Conservation (phyloP, 2,329 filamentous ascomycete genomes). For the Cyclaneusma minus region DNA sequence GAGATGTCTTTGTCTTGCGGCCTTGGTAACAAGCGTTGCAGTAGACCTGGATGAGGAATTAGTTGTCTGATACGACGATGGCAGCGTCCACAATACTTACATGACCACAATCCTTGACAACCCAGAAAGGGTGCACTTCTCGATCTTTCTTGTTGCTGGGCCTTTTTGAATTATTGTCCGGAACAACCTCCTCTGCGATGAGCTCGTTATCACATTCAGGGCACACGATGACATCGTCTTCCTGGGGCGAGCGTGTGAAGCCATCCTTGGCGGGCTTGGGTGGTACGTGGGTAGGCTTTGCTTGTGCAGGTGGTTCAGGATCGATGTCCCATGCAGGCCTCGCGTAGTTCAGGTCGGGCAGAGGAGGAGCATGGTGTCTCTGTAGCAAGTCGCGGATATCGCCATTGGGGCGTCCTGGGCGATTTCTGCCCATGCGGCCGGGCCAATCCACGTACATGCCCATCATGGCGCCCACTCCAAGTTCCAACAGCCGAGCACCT, state of each 20-base stretch:
- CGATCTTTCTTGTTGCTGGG: constrained; percentile 31
- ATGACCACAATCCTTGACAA: constrained; percentile 80
- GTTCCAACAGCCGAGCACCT: too few species aligned
- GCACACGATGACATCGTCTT: constrained; percentile 63
- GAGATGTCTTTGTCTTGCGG: constrained; percentile 23
- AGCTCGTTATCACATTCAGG: constrained; percentile 78
- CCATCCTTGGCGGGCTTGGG: constrained; percentile 48
- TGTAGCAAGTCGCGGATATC: too few species aligned
- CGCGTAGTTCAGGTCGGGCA: constrained; percentile 2
- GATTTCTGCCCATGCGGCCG: too few species aligned
- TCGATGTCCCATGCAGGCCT: constrained; percentile 2
- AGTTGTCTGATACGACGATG: constrained; percentile 1
- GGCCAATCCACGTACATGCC: too few species aligned
- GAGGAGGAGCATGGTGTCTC: too few species aligned
- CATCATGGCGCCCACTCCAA: too few species aligned
- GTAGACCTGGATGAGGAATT: constrained; percentile 35
- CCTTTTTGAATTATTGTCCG: constrained; percentile 19
- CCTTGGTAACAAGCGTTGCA: constrained; percentile 46
- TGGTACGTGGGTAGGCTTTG: constrained; percentile 15
- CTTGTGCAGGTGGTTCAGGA: constrained; percentile 4
- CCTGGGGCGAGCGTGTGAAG: constrained; percentile 62
- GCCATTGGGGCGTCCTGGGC: too few species aligned
- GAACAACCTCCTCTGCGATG: constrained; percentile 25
- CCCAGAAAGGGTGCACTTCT: constrained; percentile 77
- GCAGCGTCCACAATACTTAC: constrained; percentile 36